phyloP scores from a whole-genome alignment of 2,329 filamentous ascomycete species.

The Aspergillus puulaauensis region DNA sequence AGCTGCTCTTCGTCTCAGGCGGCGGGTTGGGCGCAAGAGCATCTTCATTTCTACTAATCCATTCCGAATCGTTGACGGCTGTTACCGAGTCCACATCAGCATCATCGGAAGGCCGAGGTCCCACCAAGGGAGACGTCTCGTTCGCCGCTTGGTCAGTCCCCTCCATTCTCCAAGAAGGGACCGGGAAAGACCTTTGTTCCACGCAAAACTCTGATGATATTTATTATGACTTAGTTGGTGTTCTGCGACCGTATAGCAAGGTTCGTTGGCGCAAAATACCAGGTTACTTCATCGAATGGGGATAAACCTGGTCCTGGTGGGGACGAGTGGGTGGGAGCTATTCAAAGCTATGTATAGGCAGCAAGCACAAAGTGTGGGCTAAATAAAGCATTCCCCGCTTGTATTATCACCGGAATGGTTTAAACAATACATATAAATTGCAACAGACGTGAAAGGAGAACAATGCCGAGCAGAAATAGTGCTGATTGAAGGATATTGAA shows the following conservation, averaged over 20 bases:
- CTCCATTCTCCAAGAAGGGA: conserved; percentile 14
- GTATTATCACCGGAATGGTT: neutral
- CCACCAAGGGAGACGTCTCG: conserved; percentile 33
- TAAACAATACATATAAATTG: neutral
- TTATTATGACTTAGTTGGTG: neutral
- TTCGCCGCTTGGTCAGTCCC: conserved; percentile 18
- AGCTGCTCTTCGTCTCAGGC: conserved; percentile 69
- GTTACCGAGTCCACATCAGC: conserved; percentile 19
- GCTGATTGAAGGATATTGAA: neutral
- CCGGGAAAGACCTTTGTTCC: neutral
- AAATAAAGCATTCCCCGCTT: neutral
- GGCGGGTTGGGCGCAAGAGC: conserved; percentile 32
- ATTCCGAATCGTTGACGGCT: conserved; percentile 8
- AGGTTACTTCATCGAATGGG: neutral
- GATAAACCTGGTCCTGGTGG: neutral
- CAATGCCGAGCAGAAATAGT: neutral
- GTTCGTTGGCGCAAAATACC: neutral
- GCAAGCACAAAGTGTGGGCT: neutral
- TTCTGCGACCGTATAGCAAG: neutral
- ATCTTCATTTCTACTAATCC: conserved; percentile 33
- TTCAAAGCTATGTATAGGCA: neutral
- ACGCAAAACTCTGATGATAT: neutral
- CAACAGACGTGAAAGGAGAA: neutral
- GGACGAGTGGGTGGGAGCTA: neutral
- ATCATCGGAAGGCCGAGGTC: conserved; percentile 17